Percentiles rank a stretch among this genome's conserved stretches.
These are phyloP conservation scores for Mikania micrantha DNA, from an alignment of 129 eudicot species.

Conservation along the genomic window DNA sequence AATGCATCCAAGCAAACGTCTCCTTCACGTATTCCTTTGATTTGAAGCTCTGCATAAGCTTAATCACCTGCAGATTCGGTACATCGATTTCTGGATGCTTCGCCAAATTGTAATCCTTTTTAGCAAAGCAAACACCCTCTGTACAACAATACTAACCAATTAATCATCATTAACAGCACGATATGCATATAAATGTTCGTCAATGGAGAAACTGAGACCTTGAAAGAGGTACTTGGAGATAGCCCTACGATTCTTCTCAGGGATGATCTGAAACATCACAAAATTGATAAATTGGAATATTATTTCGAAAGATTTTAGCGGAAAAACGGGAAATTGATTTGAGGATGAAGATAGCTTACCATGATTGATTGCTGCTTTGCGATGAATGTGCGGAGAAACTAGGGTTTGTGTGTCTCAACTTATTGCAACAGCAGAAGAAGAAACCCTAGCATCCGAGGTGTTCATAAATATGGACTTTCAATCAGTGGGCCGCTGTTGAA, in stretches of 20 bases:
- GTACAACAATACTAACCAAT: not conserved
- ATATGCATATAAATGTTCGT: no score
- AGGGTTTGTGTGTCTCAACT: conserved; percentile 8
- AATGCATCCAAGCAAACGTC: conserved; percentile 47
- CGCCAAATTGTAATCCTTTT: conserved; percentile 93
- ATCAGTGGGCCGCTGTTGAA: not conserved
- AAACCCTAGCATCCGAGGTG: conserved; percentile 25
- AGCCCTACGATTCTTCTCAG: conserved; percentile 89
- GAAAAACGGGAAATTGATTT: not conserved
- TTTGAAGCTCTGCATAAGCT: conserved; percentile 99
- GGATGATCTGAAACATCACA: conserved; percentile 46
- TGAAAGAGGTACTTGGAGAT: conserved; percentile 94
- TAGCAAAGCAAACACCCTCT: conserved; percentile 97
- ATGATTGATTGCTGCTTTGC: conserved; percentile 40
- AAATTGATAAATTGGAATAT: not conserved
- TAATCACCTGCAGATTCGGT: conserved; percentile 90
- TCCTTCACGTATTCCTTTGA: conserved; percentile 95
- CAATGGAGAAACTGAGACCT: conserved; percentile 29
- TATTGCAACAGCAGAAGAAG: conserved; percentile 1
- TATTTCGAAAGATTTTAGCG: not conserved
- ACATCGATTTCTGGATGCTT: conserved; percentile 98
- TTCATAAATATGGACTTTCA: not conserved
- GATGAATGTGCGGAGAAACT: conserved; percentile 1
- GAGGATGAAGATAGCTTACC: conserved; percentile 29
- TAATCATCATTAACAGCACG: not conserved